Evolutionary conservation across 2,329 filamentous ascomycete species (phyloP), one percentile per base, ranked within the genome.

Genomic region (Thermochaetoides dissita): DNA sequence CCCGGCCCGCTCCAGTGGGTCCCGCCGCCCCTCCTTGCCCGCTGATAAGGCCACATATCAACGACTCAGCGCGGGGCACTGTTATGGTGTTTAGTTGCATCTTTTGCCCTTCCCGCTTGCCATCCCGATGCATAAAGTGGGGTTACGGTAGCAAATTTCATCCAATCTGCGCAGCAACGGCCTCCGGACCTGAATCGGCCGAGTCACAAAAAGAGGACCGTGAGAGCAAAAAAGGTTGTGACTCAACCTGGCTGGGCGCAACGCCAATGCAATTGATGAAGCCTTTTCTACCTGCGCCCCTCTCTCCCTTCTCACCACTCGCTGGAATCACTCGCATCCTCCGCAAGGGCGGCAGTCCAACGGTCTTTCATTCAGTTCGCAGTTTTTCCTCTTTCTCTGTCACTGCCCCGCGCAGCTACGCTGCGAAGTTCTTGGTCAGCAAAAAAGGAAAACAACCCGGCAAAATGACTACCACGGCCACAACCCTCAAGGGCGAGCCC

Each of bases 401-500:
- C 24, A 48, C 47, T 46, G 33, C 48, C 46, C 48, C 45, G 36
- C 50, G 44, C 59, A 35, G 10, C 32, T 45, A 45, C 36, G 44
- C 40, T 11, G 17, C 17, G 17, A 24, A 24, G 17, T 24, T 24
- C 17, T 24, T 24, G 17, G 17, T 24, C 17, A 24, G 17, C 17
- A 24, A 24, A 24, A 24, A 24, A 24, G 17, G 17, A 38, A 50
- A 51, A 24, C 45, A 49, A 30, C 34, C 42, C 32, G 9, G 10
- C 47, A 57, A 56, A 40, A 75, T 73, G 71, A 62, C 67, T 39
- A 62, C 68, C 44, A 61, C 66, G 43, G 69, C 70, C 31, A 91
- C 84, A 51, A 94, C 87, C 46, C 78, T 86, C 59, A 88, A 83
- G 65, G 91, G 89, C 55, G 80, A 94, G 70, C 79, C 84, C 64